These are phyloP conservation scores for Xanthoparmelia taractica DNA, from an alignment of 495 filamentous ascomycete genomes.

Conservation along the genomic window DNA sequence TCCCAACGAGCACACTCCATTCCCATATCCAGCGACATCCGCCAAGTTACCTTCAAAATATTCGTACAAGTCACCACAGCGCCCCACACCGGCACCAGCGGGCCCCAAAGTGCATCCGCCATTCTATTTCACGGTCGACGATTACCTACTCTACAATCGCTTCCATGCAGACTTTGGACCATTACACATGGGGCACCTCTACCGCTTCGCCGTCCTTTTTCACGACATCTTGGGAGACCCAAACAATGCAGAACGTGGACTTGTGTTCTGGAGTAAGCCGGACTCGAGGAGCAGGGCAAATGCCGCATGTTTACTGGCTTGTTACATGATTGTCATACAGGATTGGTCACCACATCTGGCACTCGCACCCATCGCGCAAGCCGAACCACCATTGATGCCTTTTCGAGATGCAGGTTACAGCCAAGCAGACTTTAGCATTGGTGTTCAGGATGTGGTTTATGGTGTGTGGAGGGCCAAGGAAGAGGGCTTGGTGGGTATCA, in stretches of 20 bases:
- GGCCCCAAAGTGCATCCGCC: conserved; percentile 52
- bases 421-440: conserved; percentile 91
- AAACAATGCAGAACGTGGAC: conserved; percentile 69
- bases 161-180: conserved; percentile 99
- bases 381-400: conserved; percentile 94
- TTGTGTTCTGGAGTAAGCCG: conserved; percentile 90
- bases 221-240: conserved; percentile 90
- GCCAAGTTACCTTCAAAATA: conserved; percentile 67
- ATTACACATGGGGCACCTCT: conserved; percentile 92
- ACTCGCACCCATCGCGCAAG: conserved; percentile 91
- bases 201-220: conserved; percentile 88
- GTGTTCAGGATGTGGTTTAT: conserved; percentile 94
- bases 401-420: conserved; percentile 98
- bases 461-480: conserved; percentile 99
- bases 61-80: conserved; percentile 56
- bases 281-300: conserved; percentile 94
- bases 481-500: conserved; percentile 75
- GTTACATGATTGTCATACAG: conserved; percentile 98
- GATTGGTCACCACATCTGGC: conserved; percentile 96
- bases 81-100: conserved; percentile 37
- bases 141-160: conserved; percentile 88
- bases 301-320: conserved; percentile 89
- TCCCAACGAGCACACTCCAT: conserved; percentile 70
- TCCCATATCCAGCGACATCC: conserved; percentile 66
- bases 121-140: conserved; percentile 93